phyloP scores from a whole-genome alignment of 164 flowering plant species.

The Tinospora cordifolia region DNA sequence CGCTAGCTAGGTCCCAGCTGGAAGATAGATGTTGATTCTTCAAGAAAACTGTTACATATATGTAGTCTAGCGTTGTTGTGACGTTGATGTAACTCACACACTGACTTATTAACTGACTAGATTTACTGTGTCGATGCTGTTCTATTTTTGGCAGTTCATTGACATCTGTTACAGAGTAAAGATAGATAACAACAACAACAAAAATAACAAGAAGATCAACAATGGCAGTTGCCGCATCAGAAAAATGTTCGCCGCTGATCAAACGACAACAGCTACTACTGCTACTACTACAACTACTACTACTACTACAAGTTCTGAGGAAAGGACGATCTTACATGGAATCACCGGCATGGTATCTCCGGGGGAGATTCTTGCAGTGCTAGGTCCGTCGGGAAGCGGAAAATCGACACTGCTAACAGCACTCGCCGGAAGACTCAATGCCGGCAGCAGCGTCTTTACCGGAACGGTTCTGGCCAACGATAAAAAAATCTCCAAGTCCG shows the following conservation, averaged over 20 bases:
- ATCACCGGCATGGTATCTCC: conserved; percentile 64
- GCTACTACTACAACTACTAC: not conserved
- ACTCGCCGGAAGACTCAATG: conserved; percentile 58
- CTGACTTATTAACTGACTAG: no score
- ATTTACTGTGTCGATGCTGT: not conserved
- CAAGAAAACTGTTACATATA: no score
- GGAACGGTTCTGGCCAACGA: conserved; percentile 60
- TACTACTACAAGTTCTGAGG: conserved; percentile 15
- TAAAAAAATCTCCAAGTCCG: conserved; percentile 24
- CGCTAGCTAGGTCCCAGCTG: no score
- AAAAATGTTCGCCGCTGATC: not conserved
- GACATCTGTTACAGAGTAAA: no score
- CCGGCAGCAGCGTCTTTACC: conserved; percentile 31
- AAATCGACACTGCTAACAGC: conserved; percentile 80
- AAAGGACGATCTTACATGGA: conserved; percentile 47
- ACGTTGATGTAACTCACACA: not conserved
- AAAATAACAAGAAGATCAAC: no score
- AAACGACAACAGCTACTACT: conserved; percentile 6
- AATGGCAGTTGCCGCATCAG: no score
- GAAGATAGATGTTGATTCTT: no score
- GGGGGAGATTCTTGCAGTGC: conserved; percentile 74
- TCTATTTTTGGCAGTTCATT: conserved; percentile 37
- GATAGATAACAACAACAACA: no score
- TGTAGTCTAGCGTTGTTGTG: not conserved
- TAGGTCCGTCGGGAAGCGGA: conserved; percentile 93